Evolutionary conservation across 176 grass and related monocot genomes (phyloP).

Genomic region (Triticum urartu): DNA sequence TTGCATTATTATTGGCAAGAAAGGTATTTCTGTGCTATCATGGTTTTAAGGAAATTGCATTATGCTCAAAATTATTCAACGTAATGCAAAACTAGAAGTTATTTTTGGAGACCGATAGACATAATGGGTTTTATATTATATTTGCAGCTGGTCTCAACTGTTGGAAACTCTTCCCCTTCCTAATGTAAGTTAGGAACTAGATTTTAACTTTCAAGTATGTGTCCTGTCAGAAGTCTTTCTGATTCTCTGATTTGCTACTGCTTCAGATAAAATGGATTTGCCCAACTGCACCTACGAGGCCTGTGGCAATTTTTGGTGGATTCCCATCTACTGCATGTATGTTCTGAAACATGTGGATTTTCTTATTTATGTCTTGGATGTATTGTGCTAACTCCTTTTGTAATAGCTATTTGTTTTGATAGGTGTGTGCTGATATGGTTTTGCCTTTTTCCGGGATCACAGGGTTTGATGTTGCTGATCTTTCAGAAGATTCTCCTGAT

Average conservation of each 20-base stretch:
- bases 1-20: background rate
- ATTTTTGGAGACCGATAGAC: constrained; percentile 1
- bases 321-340: constrained; percentile 89
- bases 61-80: background rate
- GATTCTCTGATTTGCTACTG: background rate
- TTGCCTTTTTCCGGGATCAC: constrained; percentile 6
- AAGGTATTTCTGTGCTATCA: background rate
- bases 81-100: background rate
- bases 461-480: constrained; percentile 95
- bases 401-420: background rate
- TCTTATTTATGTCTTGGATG: background rate
- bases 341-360: constrained; percentile 24
- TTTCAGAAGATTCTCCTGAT: constrained; percentile 76
- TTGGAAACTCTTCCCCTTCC: constrained; percentile 97
- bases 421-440: background rate
- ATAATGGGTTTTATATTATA: constrained; percentile 38
- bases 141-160: constrained; percentile 90
- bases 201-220: constrained; percentile 23
- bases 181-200: constrained; percentile 68
- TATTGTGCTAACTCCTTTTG: constrained; percentile 1
- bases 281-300: constrained; percentile 80
- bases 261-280: constrained; percentile 99
- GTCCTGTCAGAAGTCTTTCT: constrained; percentile 12
- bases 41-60: background rate
- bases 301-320: constrained; percentile 80